Conservation (phyloP, 176 grass and related monocot species). For the Oryza rufipogon region DNA sequence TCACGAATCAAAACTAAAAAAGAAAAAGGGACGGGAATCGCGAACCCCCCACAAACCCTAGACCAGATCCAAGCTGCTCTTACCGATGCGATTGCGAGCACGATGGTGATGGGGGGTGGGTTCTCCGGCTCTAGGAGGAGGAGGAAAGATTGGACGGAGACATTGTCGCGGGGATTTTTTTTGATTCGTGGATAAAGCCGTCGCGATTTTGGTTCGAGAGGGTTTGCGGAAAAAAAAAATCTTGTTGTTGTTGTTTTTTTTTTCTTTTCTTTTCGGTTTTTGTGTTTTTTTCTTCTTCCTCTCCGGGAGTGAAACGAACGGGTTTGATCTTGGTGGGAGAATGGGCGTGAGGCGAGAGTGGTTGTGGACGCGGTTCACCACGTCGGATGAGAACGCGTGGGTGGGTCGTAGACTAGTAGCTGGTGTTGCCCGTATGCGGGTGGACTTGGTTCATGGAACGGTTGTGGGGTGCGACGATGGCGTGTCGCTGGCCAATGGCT, state of each 20-base stretch:
- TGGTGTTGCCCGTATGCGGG: background rate
- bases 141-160: conserved; percentile 26
- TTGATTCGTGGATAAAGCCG: conserved; percentile 9
- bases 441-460: background rate
- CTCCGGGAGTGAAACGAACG: too few relatives aligned
- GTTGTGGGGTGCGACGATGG: background rate
- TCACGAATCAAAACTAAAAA: background rate
- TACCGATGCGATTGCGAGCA: conserved; percentile 2
- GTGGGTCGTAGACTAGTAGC: background rate
- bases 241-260: background rate
- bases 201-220: conserved; percentile 22
- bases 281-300: too few relatives aligned
- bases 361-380: background rate
- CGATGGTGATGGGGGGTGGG: background rate
- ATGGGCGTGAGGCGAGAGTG: background rate
- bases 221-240: background rate
- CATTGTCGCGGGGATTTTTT: background rate
- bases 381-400: background rate
- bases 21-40: background rate
- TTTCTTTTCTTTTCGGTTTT: background rate
- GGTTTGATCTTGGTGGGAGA: background rate
- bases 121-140: background rate
- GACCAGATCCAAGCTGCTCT: background rate
- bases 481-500: background rate
- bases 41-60: conserved; percentile 20